These are phyloP conservation scores for Mortierella antarctica DNA, from an alignment of 192 early-diverging fungal species.

Conservation along the genomic window DNA sequence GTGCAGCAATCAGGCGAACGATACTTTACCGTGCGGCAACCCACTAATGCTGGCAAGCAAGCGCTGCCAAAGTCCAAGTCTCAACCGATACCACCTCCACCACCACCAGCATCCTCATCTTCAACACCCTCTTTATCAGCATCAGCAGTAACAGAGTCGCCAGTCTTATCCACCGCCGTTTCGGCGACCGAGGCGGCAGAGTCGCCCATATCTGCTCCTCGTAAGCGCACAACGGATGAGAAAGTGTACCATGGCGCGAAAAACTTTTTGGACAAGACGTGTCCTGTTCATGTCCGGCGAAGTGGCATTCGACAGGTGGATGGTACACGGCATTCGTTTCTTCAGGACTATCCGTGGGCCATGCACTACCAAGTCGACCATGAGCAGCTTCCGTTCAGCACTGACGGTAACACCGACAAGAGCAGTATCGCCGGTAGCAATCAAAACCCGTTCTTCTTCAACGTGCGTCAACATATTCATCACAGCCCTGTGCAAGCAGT, in stretches of 20 bases:
- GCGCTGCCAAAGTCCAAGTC: neutral
- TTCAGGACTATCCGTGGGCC: constrained; percentile 38
- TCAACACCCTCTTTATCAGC: neutral
- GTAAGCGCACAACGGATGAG: constrained; percentile 7
- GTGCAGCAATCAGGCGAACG: constrained; percentile 6
- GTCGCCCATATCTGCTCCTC: neutral
- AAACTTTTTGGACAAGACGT: constrained; percentile 46
- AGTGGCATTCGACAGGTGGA: constrained; percentile 18
- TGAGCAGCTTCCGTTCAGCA: neutral
- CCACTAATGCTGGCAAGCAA: neutral
- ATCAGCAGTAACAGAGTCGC: neutral
- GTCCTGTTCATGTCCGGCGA: constrained; percentile 29
- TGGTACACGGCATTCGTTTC: constrained; percentile 27
- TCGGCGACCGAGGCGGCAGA: neutral
- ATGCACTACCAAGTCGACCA: constrained; percentile 26
- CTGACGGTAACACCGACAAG: neutral
- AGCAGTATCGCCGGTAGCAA: neutral
- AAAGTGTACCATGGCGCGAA: constrained; percentile 33
- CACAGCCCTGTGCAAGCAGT: no score
- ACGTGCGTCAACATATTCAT: constrained; percentile 11
- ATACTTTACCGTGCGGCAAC: constrained; percentile 8
- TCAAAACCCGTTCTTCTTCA: constrained; percentile 11
- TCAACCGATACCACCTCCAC: neutral
- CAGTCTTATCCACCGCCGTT: neutral
- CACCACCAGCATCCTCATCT: neutral